Conservation (phyloP, 371 early-diverging fungal genomes). For the Phascolomyces articulosus region DNA sequence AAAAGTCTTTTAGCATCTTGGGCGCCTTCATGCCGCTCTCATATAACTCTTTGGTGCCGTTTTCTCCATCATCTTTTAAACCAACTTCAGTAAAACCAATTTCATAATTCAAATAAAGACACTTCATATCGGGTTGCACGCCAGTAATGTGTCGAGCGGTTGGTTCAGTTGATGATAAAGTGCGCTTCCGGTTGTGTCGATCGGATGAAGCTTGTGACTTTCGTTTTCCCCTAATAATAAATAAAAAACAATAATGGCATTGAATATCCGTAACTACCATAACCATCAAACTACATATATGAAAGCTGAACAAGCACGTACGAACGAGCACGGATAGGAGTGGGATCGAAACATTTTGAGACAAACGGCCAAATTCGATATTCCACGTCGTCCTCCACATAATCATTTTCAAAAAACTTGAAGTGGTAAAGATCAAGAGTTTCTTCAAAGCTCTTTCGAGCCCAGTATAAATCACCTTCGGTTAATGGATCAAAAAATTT, state of each 20-base stretch:
- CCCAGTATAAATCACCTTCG: constrained; percentile 3
- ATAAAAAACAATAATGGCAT: neutral
- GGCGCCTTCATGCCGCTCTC: constrained; percentile 1
- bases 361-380: neutral
- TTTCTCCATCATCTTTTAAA: constrained; percentile 9
- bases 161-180: neutral
- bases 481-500: neutral
- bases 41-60: constrained; percentile 11
- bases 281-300: constrained; percentile 1
- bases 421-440: neutral
- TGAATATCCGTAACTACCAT: neutral
- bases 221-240: constrained; percentile 1
- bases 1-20: constrained; percentile 9
- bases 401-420: neutral
- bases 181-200: constrained; percentile 9
- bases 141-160: neutral
- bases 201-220: constrained; percentile 1
- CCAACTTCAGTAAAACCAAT: constrained; percentile 11
- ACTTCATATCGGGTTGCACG: constrained; percentile 13
- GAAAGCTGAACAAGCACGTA: neutral
- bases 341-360: neutral
- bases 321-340: neutral
- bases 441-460: neutral
- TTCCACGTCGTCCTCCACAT: neutral
- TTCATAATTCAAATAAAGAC: constrained; percentile 4